Percentiles rank a stretch among this genome's conserved stretches.
phyloP scores from a whole-genome alignment of 257 asterid species.

The Nicotiana tabacum region DNA sequence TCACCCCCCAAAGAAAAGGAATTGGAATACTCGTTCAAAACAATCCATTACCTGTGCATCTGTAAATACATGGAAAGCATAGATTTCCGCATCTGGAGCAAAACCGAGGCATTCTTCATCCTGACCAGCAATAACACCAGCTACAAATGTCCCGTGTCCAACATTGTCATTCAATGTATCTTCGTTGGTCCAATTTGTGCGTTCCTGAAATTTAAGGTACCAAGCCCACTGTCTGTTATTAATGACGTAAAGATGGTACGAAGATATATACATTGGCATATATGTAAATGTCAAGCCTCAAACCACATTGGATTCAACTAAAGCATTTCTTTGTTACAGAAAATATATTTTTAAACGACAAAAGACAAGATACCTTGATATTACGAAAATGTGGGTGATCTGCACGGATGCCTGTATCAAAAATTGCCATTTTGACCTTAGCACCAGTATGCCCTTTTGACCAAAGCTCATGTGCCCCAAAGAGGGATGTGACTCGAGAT shows the following conservation, averaged over 20 bases:
- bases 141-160: constrained; percentile 99
- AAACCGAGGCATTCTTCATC: constrained; percentile 92
- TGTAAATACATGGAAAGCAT: constrained; percentile 93
- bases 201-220: constrained; percentile 49
- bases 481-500: constrained; percentile 86
- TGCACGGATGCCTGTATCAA: constrained; percentile 88
- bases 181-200: constrained; percentile 97
- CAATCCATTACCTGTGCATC: constrained; percentile 89
- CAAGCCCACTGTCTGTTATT: not conserved
- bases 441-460: constrained; percentile 85
- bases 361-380: constrained; percentile 55
- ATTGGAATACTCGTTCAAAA: constrained; percentile 1
- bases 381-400: constrained; percentile 92
- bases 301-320: not conserved
- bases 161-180: constrained; percentile 91
- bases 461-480: constrained; percentile 93
- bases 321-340: not conserved
- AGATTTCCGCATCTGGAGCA: constrained; percentile 93
- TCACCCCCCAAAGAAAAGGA: not conserved
- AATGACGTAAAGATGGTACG: not conserved
- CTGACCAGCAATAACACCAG: constrained; percentile 93
- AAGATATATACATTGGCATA: not conserved
- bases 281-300: not conserved
- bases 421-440: constrained; percentile 95
- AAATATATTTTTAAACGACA: not conserved